These are phyloP conservation scores for Ceraceosorus guamensis DNA, from an alignment of 1,284 basidiomycete species.

Conservation along the genomic window DNA sequence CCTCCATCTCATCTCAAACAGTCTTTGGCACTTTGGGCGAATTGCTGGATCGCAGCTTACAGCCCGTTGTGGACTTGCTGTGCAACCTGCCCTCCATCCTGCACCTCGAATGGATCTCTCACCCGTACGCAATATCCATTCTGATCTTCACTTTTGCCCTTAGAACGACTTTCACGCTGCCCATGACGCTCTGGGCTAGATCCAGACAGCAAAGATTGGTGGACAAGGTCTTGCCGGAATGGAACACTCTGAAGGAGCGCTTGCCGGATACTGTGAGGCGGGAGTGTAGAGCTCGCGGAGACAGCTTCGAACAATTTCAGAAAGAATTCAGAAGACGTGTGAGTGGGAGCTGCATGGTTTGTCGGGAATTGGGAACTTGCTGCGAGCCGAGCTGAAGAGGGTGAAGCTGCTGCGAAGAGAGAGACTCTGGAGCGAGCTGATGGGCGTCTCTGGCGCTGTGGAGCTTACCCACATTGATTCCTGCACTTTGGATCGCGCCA, in stretches of 20 bases:
- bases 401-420: too few species aligned
- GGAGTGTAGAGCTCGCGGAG: conserved; percentile 55
- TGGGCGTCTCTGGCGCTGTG: not conserved
- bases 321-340: conserved; percentile 45
- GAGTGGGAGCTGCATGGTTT: conserved; percentile 3
- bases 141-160: conserved; percentile 64
- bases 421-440: too few species aligned
- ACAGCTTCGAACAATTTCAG: conserved; percentile 55
- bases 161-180: conserved; percentile 63
- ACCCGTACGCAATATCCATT: conserved; percentile 59
- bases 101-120: conserved; percentile 18
- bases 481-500: conserved; percentile 17
- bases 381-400: not conserved
- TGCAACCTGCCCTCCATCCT: conserved; percentile 6
- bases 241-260: conserved; percentile 55
- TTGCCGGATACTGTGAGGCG: conserved; percentile 52
- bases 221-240: conserved; percentile 62
- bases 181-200: conserved; percentile 72
- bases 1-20: too few species aligned
- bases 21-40: too few species aligned
- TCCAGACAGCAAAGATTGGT: conserved; percentile 61
- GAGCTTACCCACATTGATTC: not conserved
- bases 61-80: not conserved
- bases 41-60: not conserved
- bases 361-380: not conserved